Base-by-base conservation (phyloP, 192 early-diverging fungal species). In the Coemansia aciculifera region DNA sequence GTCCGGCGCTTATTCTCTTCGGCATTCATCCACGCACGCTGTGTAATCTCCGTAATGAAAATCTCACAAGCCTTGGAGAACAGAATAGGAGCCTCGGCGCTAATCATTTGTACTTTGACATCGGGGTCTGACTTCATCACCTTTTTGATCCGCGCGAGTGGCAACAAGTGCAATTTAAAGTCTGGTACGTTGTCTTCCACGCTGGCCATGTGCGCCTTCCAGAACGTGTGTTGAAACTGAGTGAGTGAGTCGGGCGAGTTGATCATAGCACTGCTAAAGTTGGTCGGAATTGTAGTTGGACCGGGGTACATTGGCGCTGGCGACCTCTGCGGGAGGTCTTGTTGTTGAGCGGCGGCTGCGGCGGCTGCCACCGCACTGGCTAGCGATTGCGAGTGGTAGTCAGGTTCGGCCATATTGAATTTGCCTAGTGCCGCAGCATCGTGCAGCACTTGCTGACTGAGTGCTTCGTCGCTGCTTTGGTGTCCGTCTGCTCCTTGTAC, bases 61-160 rank as follows among this genome's bases (percentile, higher is more conserved):
- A 98, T 91, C 72, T 98, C 95, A 78, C 96, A 98, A 4, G 93
- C 96, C 85, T 95, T 96, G 15, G 94, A 91, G 84, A 98, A 98
- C 43, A 98, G 75, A 63, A 96, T 90, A 7, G 95, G 95, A 49
- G 92, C 95, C 78, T 98, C 89, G 8, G 86, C 88, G 54, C 85
- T 85, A 39, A 90, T 90, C 89, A 88, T 91, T 77, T 88, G 65
- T 81, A 90, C 91, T 85, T 96, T 95, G 24, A 94, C 95, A 74
- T 98, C 94, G 39, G 95, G 92, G 69, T 98, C 97, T 12, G 90
- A 89, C 85, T 98, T 98, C 97, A 98, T 98, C 38, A 98, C 94
- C 73, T 97, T 96, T 72, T 98, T 98, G 72, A 97, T 97, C 29
- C 97, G 80, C 27, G 97, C 97, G 43, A 98, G 77, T 23, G 97